Evolutionary conservation across 176 grass and related monocot species (phyloP), one percentile per base, ranked within the genome.

Genomic region (Oryza officinalis): DNA sequence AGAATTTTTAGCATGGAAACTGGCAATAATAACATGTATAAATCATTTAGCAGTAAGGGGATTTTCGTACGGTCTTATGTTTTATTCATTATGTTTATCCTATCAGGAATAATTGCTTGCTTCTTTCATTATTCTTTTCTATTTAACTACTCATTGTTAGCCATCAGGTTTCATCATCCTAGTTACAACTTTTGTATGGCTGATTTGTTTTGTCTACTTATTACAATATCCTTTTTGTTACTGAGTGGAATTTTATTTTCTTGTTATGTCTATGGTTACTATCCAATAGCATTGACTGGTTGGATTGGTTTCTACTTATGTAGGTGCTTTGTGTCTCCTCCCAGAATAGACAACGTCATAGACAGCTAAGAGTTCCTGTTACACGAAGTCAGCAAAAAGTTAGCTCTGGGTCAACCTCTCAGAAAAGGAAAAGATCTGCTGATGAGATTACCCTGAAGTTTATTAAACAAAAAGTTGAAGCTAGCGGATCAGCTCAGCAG

Each of bases 321-420:
- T 81, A 98, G 96, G 96, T 98, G 65, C 89, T 98, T 50, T 87
- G 96, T 74, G 69, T 88, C 82, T 95, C 89, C 13, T 89, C 54
- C 37, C 37, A 38, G 37, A 38, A 38, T 38, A 73, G 80, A 74
- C 80, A 72, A 69, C 67, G 63, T 78, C 63, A 50, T 79, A 80
- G 67, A 73, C 85, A 89, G 74, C 30, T 65, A 11, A 91, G 70
- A 7, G 25, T 64, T 44, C 57, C 80, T 26, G 38, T 35, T 80
- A 68, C 75, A 65, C 83, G 44, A 72, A 87, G 72, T 67, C 82
- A 84, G 82, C 78, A 25, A 83, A 83, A 50, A 79, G 5, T 78
- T 84, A 65, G 77, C 72, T 69, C 71, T 80, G 40, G 87, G 83
- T 85, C 63, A 46, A 69, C 57, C 82, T 43, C 46, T 85, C 84